phyloP scores from a whole-genome alignment of 139 green algal species.

The Coelastrella sp. region DNA sequence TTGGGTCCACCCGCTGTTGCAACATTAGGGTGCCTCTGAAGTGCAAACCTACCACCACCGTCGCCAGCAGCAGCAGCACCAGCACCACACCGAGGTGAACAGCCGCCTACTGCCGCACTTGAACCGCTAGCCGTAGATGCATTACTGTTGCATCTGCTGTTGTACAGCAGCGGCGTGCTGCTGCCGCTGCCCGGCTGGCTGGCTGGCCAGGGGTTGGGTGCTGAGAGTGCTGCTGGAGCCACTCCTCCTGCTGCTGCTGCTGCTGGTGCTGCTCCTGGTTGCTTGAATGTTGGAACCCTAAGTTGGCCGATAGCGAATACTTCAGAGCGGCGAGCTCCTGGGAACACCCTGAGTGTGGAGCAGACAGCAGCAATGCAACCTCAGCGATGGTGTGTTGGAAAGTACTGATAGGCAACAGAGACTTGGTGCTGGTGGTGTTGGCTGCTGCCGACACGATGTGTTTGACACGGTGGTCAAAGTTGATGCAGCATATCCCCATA shows the following conservation, averaged over 20 bases:
- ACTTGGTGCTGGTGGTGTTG: too few species aligned
- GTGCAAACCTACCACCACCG: neutral
- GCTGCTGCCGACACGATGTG: too few species aligned
- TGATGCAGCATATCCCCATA: too few species aligned
- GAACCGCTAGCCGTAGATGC: neutral
- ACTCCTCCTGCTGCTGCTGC: conserved; percentile 29
- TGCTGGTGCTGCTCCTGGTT: neutral
- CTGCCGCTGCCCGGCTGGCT: neutral
- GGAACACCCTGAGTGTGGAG: conserved; percentile 16
- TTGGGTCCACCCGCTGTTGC: neutral
- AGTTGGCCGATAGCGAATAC: conserved; percentile 28
- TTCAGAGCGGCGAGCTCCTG: neutral
- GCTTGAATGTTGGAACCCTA: conserved; percentile 4
- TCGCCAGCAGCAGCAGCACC: neutral
- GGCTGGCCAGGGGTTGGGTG: neutral
- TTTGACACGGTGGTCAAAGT: too few species aligned
- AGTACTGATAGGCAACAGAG: too few species aligned
- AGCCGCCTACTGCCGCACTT: neutral
- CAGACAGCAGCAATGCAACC: neutral
- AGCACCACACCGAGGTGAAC: neutral
- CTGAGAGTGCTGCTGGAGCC: neutral
- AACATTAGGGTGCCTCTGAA: conserved; percentile 30
- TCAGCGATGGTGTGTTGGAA: too few species aligned
- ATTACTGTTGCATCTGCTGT: conserved; percentile 17
- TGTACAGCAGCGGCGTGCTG: neutral